Evolutionary conservation across 2,329 filamentous ascomycete species (phyloP), one percentile per base, ranked within the genome.

Genomic region (Didymella pomorum): DNA sequence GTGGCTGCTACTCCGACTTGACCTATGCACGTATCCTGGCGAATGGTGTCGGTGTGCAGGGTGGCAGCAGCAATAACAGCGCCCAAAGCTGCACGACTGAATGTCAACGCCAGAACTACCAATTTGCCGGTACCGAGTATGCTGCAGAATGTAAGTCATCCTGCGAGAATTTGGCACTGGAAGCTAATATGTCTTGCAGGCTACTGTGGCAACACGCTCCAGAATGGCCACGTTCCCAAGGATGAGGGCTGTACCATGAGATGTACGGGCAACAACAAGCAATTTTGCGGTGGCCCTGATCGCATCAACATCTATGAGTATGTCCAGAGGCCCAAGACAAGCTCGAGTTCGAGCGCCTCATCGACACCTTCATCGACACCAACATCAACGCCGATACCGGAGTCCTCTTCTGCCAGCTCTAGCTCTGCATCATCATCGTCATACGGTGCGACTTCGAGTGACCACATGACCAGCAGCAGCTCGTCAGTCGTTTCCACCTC

Each of bases 301-400:
- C 63, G 64, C 16, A 50, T 68, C 47, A 74, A 72, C 8, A 64
- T 78, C 49, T 68, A 71, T 61, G 49, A 56, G 14, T 49, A 50
- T 18, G 20, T 56, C 14, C 18, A 43, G 4, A 50, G 28, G 26
- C 51, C 46, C 3, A 37, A 21, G 16, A 23, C 37, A 18, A 44
- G 21, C 12, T 46, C 52, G 12, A 56, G 16, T 20, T 46, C 45
- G 18, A 49, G 52, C 26, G 3, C 35, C 14, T 31, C 52, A 11
- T 21, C 45, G n/a, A 47, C 18, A 1, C n/a, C 20, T 28, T 46
- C 51, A n/a, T 23, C 42, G 10, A 47, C 43, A 11, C 35, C 44
- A 20, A 35, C 45, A n/a, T 29, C 37, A 21, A 48, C 52, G 21
- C 37, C 52, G 6, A 54, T 25, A 23, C 29, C 41, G 11, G 50